Evolutionary conservation across 2,329 filamentous ascomycete species (phyloP).

Genomic region (Ascosphaera apis): DNA sequence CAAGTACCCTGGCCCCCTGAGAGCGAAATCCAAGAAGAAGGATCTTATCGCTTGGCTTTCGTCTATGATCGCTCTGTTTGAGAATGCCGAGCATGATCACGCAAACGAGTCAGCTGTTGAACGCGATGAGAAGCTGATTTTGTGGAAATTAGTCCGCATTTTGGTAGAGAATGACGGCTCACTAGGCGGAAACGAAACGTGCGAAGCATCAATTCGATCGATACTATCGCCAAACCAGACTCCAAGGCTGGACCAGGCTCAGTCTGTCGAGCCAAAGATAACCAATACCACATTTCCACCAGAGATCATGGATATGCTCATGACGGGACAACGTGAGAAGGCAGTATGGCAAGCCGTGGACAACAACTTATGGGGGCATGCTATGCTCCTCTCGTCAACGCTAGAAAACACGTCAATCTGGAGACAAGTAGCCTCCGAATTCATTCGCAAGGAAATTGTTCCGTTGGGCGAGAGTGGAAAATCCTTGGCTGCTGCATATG

Average conservation of each 20-base stretch:
- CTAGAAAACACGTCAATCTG: slow-evolving; percentile 45
- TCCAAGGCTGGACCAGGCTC: slow-evolving; percentile 26
- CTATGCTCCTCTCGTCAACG: slow-evolving; percentile 71
- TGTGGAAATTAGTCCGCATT: slow-evolving; percentile 69
- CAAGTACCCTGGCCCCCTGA: slow-evolving; percentile 77
- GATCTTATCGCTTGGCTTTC: slow-evolving; percentile 64
- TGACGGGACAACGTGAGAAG: slow-evolving; percentile 66
- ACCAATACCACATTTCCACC: slow-evolving; percentile 29
- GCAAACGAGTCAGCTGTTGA: slow-evolving; percentile 23
- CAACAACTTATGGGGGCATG: slow-evolving; percentile 86
- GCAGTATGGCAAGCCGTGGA: slow-evolving; percentile 88
- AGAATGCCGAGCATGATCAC: slow-evolving; percentile 25
- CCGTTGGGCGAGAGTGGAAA: slow-evolving; percentile 57
- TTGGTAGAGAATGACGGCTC: slow-evolving; percentile 71
- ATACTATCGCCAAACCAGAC: slow-evolving; percentile 40
- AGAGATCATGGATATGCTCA: slow-evolving; percentile 42
- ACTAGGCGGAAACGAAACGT: slow-evolving; percentile 47
- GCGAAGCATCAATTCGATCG: slow-evolving; percentile 52
- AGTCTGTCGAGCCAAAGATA: slow-evolving; percentile 44
- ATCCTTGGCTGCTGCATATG: slow-evolving; percentile 74
- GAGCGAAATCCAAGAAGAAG: slow-evolving; percentile 86
- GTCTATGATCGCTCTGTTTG: slow-evolving; percentile 49
- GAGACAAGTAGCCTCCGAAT: slow-evolving; percentile 86
- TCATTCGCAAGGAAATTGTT: slow-evolving; percentile 85
- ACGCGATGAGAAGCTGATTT: slow-evolving; percentile 42